A percentile compares a stretch with the other conserved stretches of the same genome.
These are phyloP conservation scores for Vaccinium corymbosum DNA, from an alignment of 148 eudicot genomes.

Conservation along the genomic window DNA sequence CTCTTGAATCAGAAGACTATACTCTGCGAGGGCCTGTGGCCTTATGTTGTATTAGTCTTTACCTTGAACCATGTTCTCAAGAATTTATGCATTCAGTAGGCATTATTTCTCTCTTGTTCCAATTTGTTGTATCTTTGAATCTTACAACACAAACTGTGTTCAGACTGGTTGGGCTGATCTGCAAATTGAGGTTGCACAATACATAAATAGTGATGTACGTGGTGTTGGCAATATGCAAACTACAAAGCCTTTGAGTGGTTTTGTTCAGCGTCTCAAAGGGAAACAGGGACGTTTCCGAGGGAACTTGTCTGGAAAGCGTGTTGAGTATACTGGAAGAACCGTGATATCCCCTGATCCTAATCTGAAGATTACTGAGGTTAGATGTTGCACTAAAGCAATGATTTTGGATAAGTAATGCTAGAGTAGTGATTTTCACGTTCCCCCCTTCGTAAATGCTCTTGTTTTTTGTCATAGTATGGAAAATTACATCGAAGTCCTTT, in stretches of 20 bases:
- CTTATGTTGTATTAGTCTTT: not conserved
- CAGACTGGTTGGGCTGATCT: slow-evolving; percentile 72
- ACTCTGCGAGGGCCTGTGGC: not conserved
- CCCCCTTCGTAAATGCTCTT: not conserved
- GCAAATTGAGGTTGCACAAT: slow-evolving; percentile 82
- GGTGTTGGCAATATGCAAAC: slow-evolving; percentile 37
- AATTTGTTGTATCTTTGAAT: not conserved
- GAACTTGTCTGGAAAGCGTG: slow-evolving; percentile 96
- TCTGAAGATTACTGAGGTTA: slow-evolving; percentile 91
- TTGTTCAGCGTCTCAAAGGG: slow-evolving; percentile 96
- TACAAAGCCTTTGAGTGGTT: slow-evolving; percentile 59
- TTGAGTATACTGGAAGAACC: slow-evolving; percentile 93
- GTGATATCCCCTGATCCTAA: slow-evolving; percentile 99
- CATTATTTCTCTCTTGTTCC: not conserved
- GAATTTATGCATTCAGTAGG: not conserved
- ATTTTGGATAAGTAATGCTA: not conserved
- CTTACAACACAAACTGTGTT: slow-evolving; percentile 15
- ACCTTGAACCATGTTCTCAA: not conserved
- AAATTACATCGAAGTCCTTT: not conserved
- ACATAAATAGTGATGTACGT: slow-evolving; percentile 86
- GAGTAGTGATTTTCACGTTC: not conserved
- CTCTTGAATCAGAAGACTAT: not conserved
- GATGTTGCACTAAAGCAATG: slow-evolving; percentile 2
- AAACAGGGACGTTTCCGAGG: slow-evolving; percentile 96
- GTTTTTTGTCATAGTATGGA: not conserved